These are phyloP conservation scores for Blechomonas ayalai DNA, from an alignment of 208 protist genomes.

Conservation along the genomic window DNA sequence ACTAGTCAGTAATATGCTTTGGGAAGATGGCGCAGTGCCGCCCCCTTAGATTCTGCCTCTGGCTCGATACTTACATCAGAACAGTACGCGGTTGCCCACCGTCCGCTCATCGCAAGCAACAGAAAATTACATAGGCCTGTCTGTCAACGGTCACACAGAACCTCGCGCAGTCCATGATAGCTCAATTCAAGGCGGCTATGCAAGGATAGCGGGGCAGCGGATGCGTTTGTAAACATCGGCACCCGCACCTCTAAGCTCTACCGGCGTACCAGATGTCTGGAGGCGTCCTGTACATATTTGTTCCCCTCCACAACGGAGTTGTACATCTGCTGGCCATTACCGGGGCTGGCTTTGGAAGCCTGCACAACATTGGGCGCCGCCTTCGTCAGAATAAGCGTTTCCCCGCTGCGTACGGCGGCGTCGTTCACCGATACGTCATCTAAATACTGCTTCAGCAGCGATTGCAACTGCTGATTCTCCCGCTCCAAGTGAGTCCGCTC, in stretches of 20 bases:
- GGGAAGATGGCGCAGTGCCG: no score
- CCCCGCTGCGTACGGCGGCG: conserved; percentile 72
- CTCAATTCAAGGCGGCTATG: background rate
- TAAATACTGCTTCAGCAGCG: conserved; percentile 92
- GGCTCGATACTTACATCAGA: no score
- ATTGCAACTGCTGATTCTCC: conserved; percentile 88
- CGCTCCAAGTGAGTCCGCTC: conserved; percentile 81
- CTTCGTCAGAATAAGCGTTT: conserved; percentile 41
- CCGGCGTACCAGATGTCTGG: conserved; percentile 27
- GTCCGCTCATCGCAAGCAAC: background rate
- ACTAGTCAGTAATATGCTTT: no score
- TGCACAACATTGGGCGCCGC: conserved; percentile 59
- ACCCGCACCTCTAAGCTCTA: conserved; percentile 17
- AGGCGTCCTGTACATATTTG: conserved; percentile 64
- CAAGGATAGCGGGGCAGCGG: background rate
- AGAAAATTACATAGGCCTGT: background rate
- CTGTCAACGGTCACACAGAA: background rate
- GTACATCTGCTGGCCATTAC: conserved; percentile 9
- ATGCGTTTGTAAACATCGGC: background rate
- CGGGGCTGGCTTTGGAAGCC: conserved; percentile 11
- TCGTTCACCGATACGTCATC: conserved; percentile 94
- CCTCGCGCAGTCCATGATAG: background rate
- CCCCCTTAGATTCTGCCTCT: no score
- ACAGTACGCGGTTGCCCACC: no score
- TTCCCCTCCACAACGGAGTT: conserved; percentile 80